phyloP scores from a whole-genome alignment of 495 filamentous ascomycete genomes.

The Podospora pseudoanserina region DNA sequence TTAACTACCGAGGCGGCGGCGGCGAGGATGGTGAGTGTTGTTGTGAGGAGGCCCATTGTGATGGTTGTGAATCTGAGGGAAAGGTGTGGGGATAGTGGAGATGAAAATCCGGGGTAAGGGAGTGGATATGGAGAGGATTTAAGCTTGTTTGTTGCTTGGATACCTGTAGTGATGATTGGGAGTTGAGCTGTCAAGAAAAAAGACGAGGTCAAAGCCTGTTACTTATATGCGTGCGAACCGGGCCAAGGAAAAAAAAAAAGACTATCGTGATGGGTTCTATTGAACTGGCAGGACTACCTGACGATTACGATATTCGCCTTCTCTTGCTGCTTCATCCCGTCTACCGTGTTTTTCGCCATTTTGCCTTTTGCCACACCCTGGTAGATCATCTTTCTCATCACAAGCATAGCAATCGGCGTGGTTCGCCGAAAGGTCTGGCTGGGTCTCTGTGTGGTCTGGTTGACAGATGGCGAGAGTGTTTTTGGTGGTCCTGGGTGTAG shows the following conservation, averaged over 20 bases:
- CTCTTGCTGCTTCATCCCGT: neutral
- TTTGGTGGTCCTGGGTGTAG: neutral
- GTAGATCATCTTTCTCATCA: neutral
- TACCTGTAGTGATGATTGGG: neutral
- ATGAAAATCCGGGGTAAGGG: neutral
- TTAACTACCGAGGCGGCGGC: conserved; percentile 24
- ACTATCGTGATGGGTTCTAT: neutral
- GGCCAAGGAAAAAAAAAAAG: neutral
- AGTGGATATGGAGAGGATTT: neutral
- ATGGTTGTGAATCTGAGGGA: neutral
- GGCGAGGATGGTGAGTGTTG: conserved; percentile 23
- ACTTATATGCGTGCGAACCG: conserved; percentile 14
- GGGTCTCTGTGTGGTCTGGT: neutral
- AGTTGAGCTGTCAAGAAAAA: neutral
- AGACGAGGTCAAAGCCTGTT: neutral
- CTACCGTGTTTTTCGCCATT: conserved; percentile 1
- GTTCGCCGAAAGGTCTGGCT: neutral
- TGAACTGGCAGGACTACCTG: too few relatives aligned
- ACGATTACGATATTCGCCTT: neutral
- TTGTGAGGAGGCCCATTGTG: conserved; percentile 31
- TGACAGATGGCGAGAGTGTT: neutral
- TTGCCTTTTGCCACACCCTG: conserved; percentile 15
- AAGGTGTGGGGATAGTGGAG: neutral
- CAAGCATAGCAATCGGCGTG: neutral
- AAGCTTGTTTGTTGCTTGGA: neutral